Evolutionary conservation across 495 filamentous ascomycete genomes (phyloP), one percentile per base, ranked within the genome.

Genomic region (Penicillium odoratum): DNA sequence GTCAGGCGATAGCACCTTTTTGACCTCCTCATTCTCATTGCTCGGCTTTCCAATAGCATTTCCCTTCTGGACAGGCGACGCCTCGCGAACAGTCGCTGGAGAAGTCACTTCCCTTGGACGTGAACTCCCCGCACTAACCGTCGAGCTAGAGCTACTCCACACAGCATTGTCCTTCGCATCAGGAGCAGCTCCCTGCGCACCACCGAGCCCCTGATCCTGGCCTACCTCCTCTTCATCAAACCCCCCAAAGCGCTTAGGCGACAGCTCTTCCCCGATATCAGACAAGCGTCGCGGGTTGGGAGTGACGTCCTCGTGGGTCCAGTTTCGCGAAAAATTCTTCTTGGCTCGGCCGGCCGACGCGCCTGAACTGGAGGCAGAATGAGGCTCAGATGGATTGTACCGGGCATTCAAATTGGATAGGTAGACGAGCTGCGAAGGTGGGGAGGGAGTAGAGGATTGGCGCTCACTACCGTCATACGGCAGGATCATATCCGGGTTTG

Each of bases 401-500:
- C 59, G 63, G 21, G 60, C 60, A 51, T 77, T 74, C 42, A 76
- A 54, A 47, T 74, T 63, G 51, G 74, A 72, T 42, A 76, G 53
- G 21, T 73, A 72, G 42, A 72, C 72, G 31, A 74, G 70, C 48
- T 71, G 73, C 48, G 77, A 77, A 38, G 77, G 77, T 28, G 77
- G 77, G 54, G 77, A 79, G 36, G 77, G 75, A 48, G 75, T 76
- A 62, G 76, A 77, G 47, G 80, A 80, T 67, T 86, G 81, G 71
- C 77, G 73, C 64, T 86, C 82, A 66, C 82, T 81, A 34, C 68
- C 66, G 43, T 76, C 74, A 51, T 81, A 78, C 38, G 92, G 92
- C 40, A 97, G 78, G 58, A 97, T 95, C 91, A 97, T 92, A 70
- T 94, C 91, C 36, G 91, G 91, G 71, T 95, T 92, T n/a, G 91